Percentiles rank a stretch among this genome's conserved stretches.
Evolutionary conservation across 164 flowering plant species (phyloP).

Genomic region (Nelumbo lutea): DNA sequence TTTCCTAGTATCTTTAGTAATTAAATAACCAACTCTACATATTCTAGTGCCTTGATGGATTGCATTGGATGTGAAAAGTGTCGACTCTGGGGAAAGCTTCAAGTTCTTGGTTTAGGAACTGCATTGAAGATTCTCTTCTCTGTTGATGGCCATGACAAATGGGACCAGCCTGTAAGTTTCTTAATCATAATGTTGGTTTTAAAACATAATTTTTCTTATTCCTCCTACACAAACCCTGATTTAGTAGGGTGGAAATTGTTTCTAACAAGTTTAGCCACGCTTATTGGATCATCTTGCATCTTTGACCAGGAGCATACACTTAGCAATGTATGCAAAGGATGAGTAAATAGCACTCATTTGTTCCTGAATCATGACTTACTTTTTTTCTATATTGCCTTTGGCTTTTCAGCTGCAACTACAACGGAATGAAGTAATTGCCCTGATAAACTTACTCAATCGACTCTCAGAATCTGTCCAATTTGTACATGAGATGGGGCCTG

Average conservation of each 20-base stretch:
- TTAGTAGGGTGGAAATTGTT: too few relatives aligned
- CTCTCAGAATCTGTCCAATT: conserved; percentile 79
- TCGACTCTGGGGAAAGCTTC: conserved; percentile 99
- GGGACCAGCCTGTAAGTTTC: conserved; percentile 47
- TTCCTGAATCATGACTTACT: not conserved
- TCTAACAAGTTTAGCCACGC: too few relatives aligned
- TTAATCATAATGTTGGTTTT: not conserved
- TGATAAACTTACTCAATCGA: conserved; percentile 76
- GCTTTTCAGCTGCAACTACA: conserved; percentile 73
- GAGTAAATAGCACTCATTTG: too few relatives aligned
- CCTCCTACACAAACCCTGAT: not conserved
- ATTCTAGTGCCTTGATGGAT: conserved; percentile 88
- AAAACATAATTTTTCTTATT: not conserved
- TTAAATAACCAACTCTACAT: conserved; percentile 2
- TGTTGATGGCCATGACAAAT: conserved; percentile 48
- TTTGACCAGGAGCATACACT: too few relatives aligned
- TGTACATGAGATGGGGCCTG: conserved; percentile 62
- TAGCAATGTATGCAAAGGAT: too few relatives aligned
- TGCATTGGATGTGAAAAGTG: conserved; percentile 99
- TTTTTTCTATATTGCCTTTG: not conserved
- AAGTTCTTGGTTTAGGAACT: conserved; percentile 97
- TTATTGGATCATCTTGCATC: too few relatives aligned
- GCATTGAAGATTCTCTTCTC: conserved; percentile 94
- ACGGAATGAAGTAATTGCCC: conserved; percentile 92
- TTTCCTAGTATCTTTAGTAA: too few relatives aligned